A percentile compares a stretch with the other conserved stretches of the same genome.
These are phyloP conservation scores for Acer saccharum DNA, from an alignment of 345 rosid species.

Conservation along the genomic window DNA sequence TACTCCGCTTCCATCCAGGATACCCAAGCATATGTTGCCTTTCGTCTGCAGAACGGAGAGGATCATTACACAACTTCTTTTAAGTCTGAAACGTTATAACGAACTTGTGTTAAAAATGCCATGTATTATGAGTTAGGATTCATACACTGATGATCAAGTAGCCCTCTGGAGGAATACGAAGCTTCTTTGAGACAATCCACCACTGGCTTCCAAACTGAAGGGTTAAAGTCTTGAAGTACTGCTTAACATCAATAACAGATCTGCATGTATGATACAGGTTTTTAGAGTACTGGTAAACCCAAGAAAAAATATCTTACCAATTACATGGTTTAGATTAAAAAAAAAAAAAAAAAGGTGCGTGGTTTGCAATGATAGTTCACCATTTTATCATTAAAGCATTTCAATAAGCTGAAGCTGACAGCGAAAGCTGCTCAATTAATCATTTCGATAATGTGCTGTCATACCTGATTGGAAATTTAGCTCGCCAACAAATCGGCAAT, in stretches of 20 bases:
- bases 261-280: conserved; percentile 44
- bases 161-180: conserved; percentile 73
- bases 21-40: conserved; percentile 87
- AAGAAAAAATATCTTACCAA: not conserved
- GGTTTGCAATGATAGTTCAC: not conserved
- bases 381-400: not conserved
- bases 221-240: conserved; percentile 73
- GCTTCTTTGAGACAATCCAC: conserved; percentile 72
- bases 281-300: conserved; percentile 1
- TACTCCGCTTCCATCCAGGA: conserved; percentile 83
- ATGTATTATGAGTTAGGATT: not conserved
- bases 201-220: conserved; percentile 87
- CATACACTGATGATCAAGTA: conserved; percentile 79
- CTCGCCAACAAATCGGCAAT: conserved; percentile 79
- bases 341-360: not conserved
- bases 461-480: conserved; percentile 66
- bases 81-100: not conserved
- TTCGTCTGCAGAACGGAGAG: conserved; percentile 52
- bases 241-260: conserved; percentile 57
- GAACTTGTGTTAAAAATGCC: not conserved
- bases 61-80: conserved; percentile 2
- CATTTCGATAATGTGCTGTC: conserved; percentile 4
- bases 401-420: not conserved
- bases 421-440: not conserved
- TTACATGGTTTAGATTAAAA: not conserved